Base-by-base conservation (phyloP, 2,329 filamentous ascomycete species). In the Claviceps monticola region DNA sequence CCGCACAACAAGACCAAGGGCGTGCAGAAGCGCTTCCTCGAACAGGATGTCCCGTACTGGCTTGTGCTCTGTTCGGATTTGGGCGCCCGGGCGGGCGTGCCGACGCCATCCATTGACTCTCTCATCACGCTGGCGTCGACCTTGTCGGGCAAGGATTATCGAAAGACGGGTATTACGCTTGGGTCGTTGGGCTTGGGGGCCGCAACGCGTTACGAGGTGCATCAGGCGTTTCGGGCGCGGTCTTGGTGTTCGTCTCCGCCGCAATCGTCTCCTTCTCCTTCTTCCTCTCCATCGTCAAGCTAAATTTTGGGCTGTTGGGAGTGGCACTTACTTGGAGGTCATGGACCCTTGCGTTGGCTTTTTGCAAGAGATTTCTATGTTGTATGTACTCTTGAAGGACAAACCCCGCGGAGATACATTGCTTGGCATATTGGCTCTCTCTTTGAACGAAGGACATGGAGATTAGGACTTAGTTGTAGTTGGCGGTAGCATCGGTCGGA, bases 1-100 rank as follows among this genome's bases (percentile, higher is more conserved):
- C 51, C 51, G 5, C 53, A 56, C 41, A 56, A 55, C 45, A 19
- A 45, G 23, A 52, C 51, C n/a, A 56, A 53, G 49, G 54, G 51
- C 9, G 51, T 44, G 2, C 54, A 29, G 26, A 29, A 29, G 26
- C 26, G 26, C 26, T 29, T 29, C 1, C 26, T 29, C 8, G 26
- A 29, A 9, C 26, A 29, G 26, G 26, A 29, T 29, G 26, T 29
- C 8, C 26, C 26, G 26, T 29, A 29, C 26, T 29, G 26, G 26
- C 26, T 29, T 29, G 26, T 29, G 26, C 26, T 29, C 26, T 29
- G 26, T 2, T 29, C 26, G 8, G 26, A 29, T 9, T 8, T 29
- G 26, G 26, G 26, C 26, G 26, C 26, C 8, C 8, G 26, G 8
- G 26, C 26, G 8, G 26, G 52, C 1, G 51, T 53, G 1, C 37